Evolutionary conservation across 2,329 filamentous ascomycete genomes (phyloP), one percentile per base, ranked within the genome.

Genomic region (Aspergillus quadrilineatus): DNA sequence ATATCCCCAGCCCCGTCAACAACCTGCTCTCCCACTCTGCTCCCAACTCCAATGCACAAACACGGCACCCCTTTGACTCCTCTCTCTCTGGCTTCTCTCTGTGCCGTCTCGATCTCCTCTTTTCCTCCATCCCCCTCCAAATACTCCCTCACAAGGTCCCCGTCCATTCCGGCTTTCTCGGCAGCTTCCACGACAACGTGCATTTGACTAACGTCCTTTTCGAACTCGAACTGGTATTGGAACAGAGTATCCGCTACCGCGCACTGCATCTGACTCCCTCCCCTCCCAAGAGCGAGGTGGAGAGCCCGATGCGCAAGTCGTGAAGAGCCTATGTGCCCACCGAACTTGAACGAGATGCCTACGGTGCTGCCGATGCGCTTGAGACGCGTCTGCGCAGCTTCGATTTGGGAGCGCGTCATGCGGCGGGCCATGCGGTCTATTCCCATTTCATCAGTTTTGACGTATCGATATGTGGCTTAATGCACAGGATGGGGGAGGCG

Each of bases 391-490:
- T 66, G 63, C 4, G 59, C 56, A 1, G 44, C 60, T 8, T 46
- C 30, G n/a, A 63, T 60, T 45, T 60, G 58, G 8, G 63, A 32
- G 2, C 53, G 32, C 4, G 49, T 55, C 47, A 64, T 61, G 12
- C 55, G 59, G 15, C 58, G 56, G 14, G 55, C 43, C 65, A 65
- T 67, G 6, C 63, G 61, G 15, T 67, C 64, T 64, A 45, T 9
- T 1, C 4, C 9, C n/a, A 3, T 37, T 34, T 41, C 4, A 48
- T 17, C 44, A 29, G 2, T 12, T 32, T 15, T 17, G 9, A 28
- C 22, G 22, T 22, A 22, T 22, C 22, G 22, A 22, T 44, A n/a
- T 6, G 9, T 44, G 28, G 9, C 4, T 15, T 22, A 28, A 5
- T 17, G 30, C 8, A 9, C 12, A 41, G 2, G 14, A 10, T 17